phyloP scores from a whole-genome alignment of 2,329 filamentous ascomycete genomes.

The Tolypocladium pustulatum region DNA sequence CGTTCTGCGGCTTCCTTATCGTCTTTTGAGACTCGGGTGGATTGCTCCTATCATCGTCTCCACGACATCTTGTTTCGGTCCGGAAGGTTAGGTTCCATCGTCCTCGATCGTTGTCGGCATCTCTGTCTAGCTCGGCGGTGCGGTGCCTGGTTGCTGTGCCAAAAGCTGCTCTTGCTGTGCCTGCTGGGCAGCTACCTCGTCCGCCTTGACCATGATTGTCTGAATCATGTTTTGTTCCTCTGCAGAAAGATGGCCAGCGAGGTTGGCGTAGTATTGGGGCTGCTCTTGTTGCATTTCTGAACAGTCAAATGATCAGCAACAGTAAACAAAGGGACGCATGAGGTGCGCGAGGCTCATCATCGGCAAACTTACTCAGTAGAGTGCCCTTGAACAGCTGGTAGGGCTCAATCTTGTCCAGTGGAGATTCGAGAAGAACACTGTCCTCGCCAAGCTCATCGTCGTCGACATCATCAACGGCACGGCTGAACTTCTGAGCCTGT shows the following conservation, averaged over 20 bases:
- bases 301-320: not conserved
- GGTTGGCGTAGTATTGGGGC: constrained; percentile 72
- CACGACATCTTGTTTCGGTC: not conserved
- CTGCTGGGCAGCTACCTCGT: constrained; percentile 27
- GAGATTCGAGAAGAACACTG: constrained; percentile 83
- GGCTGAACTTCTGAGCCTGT: constrained; percentile 74
- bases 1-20: not conserved
- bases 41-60: not conserved
- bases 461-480: constrained; percentile 56
- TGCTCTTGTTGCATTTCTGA: constrained; percentile 81
- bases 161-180: constrained; percentile 11
- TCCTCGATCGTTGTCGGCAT: no score
- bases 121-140: constrained; percentile 4
- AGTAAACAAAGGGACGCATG: not conserved
- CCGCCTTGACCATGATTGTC: constrained; percentile 57
- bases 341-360: not conserved
- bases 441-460: constrained; percentile 90
- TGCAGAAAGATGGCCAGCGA: constrained; percentile 67
- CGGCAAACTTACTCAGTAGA: constrained; percentile 59
- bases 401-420: constrained; percentile 88
- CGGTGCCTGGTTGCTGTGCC: constrained; percentile 11
- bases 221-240: constrained; percentile 79
- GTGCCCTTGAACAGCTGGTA: constrained; percentile 81
- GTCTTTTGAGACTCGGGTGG: not conserved
- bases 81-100: not conserved